Evolutionary conservation across 306 rosid genomes (phyloP).

Genomic region (Pterocarpus santalinus): DNA sequence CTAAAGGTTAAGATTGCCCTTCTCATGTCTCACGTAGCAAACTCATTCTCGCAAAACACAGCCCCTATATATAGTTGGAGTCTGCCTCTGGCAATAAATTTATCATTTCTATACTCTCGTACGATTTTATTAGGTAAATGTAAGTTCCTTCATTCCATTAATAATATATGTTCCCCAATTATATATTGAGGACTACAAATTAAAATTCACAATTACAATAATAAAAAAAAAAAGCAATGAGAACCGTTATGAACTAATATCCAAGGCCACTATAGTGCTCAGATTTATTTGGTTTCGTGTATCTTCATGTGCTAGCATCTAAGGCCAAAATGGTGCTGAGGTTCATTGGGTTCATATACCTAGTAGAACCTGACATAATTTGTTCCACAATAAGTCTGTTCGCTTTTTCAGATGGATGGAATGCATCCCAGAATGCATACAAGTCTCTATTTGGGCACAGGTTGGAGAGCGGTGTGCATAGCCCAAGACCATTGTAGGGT

Average conservation of each 20-base stretch:
- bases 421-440: slow-evolving; percentile 86
- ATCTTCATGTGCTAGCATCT: slow-evolving; percentile 51
- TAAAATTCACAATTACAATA: slow-evolving; percentile 2
- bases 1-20: too few relatives aligned
- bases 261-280: background rate
- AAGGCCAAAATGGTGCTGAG: slow-evolving; percentile 77
- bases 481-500: slow-evolving; percentile 77
- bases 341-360: slow-evolving; percentile 83
- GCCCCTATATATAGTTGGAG: too few relatives aligned
- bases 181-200: slow-evolving; percentile 1
- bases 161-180: background rate
- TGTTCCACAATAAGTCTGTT: slow-evolving; percentile 56
- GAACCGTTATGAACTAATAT: background rate
- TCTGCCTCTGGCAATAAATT: too few relatives aligned
- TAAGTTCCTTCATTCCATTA: background rate
- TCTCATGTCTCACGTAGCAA: too few relatives aligned
- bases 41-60: too few relatives aligned
- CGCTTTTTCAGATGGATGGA: slow-evolving; percentile 81
- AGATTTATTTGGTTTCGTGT: background rate
- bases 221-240: background rate
- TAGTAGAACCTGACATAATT: slow-evolving; percentile 56
- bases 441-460: slow-evolving; percentile 64
- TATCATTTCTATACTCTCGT: background rate
- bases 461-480: slow-evolving; percentile 70
- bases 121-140: background rate